Evolutionary conservation across 2,329 filamentous ascomycete species (phyloP), one percentile per base, ranked within the genome.

Genomic region (Pseudocercospora cruenta): DNA sequence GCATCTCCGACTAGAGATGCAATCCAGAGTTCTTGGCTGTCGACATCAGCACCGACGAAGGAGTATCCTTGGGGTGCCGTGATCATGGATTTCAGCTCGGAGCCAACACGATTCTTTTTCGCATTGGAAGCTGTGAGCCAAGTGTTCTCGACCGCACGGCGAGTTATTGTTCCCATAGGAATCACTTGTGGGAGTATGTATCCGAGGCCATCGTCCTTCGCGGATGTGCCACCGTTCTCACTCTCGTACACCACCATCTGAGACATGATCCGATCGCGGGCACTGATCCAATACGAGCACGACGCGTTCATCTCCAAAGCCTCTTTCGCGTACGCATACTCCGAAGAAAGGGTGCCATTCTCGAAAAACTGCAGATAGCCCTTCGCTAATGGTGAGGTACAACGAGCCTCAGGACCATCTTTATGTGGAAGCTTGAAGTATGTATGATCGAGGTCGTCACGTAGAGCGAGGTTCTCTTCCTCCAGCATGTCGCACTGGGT

Each of bases 261-360:
- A n/a, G 90, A 91, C 85, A 83, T 94, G 79, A 99, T 99, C 58
- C 95, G 86, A 75, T 97, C 93, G 68, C 95, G 87, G 16, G 95
- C 94, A 74, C 93, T 97, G 73, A 99, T 98, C 95, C 96, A 99
- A 79, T 99, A 99, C 0, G 94, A 98, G 77, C 96, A 99, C 0
- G 93, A 97, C 0, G 95, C 93, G 73, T 99, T 99, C 95, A 99
- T 99, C 73, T 98, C 91, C 51, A 99, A 82, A 0, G 96, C 95
- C 77, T 97, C 93, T 75, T 96, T 98, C 0, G 95, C 95, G 74
- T 97, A 94, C 0, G 88, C 78, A 74, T 91, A 98, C 77, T 97
- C 91, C 0, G 94, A 98, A 0, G 92, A 92, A 2, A 99, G 82
- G 0, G 86, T 92, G 0, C 93, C 94, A 39, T 91, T 91, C 74